phyloP scores from a whole-genome alignment of 345 rosid species.

The Tarenaya hassleriana region DNA sequence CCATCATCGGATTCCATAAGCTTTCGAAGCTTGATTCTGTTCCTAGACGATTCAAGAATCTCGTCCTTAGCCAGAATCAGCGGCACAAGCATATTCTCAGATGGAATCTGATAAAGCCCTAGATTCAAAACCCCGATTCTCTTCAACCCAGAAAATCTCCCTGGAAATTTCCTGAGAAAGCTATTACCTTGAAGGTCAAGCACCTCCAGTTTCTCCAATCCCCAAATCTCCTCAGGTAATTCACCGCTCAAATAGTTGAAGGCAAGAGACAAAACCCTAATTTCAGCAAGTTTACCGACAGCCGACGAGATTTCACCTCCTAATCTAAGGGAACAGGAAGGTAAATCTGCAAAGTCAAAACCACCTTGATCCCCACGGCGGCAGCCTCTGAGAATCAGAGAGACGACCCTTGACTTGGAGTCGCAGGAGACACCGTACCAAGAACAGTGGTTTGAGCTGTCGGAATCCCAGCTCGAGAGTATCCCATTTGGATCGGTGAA shows the following conservation, averaged over 20 bases:
- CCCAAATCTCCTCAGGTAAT: constrained; percentile 39
- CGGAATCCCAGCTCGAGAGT: constrained; percentile 38
- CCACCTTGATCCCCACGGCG: constrained; percentile 14
- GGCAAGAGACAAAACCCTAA: constrained; percentile 43
- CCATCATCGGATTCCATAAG: constrained; percentile 16
- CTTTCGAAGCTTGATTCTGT: constrained; percentile 26
- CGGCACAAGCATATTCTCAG: constrained; percentile 18
- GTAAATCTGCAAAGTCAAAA: constrained; percentile 18
- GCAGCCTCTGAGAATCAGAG: constrained; percentile 31
- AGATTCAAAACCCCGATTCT: constrained; percentile 33
- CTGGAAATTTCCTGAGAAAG: constrained; percentile 25
- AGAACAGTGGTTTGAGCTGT: constrained; percentile 34
- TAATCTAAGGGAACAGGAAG: constrained; percentile 24
- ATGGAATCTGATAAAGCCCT: constrained; percentile 29
- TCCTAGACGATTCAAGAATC: constrained; percentile 29
- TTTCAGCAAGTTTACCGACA: constrained; percentile 32
- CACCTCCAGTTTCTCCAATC: constrained; percentile 30
- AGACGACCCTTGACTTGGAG: constrained; percentile 33
- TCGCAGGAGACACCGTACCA: constrained; percentile 48
- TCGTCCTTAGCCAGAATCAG: constrained; percentile 24
- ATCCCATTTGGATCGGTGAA: constrained; percentile 38
- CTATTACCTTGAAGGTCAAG: constrained; percentile 46
- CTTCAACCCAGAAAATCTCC: constrained; percentile 23
- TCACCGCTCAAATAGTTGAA: constrained; percentile 40
- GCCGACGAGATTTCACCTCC: constrained; percentile 34